Percentiles rank a stretch among this genome's conserved stretches.
phyloP scores from a whole-genome alignment of 208 protist species.

The Angomonas desouzai region DNA sequence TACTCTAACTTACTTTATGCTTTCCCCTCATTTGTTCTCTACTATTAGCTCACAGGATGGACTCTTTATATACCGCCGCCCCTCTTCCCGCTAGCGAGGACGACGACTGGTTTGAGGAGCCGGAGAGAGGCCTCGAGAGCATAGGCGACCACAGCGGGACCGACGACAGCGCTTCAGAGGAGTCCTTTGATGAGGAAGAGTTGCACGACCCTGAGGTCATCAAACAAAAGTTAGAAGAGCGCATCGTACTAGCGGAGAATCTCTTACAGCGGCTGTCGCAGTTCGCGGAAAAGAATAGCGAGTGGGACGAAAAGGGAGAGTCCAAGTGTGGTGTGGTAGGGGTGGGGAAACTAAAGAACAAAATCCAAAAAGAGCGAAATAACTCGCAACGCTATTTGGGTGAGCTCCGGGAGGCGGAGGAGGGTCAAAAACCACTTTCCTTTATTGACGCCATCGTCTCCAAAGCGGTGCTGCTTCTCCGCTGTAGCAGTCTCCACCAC shows the following conservation, averaged over 20 bases:
- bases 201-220: neutral
- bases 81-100: neutral
- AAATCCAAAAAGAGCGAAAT: slow-evolving; percentile 4
- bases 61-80: neutral
- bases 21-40: slow-evolving; percentile 1
- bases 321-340: neutral
- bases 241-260: neutral
- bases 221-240: neutral
- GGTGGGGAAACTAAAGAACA: slow-evolving; percentile 11
- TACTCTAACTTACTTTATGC: too few relatives aligned
- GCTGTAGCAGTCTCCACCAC: slow-evolving; percentile 7
- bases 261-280: neutral
- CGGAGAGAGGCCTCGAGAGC: neutral
- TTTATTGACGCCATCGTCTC: neutral
- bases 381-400: neutral
- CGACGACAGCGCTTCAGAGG: neutral
- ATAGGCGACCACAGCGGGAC: neutral
- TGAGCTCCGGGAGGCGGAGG: neutral
- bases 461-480: slow-evolving; percentile 2
- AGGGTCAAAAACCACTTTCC: neutral
- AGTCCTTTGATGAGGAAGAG: neutral
- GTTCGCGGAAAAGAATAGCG: neutral
- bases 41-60: neutral
- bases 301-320: neutral
- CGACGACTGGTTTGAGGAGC: slow-evolving; percentile 7